Base-by-base conservation (phyloP, 805 yeast species). In the Saccharomycopsis microspora region DNA sequence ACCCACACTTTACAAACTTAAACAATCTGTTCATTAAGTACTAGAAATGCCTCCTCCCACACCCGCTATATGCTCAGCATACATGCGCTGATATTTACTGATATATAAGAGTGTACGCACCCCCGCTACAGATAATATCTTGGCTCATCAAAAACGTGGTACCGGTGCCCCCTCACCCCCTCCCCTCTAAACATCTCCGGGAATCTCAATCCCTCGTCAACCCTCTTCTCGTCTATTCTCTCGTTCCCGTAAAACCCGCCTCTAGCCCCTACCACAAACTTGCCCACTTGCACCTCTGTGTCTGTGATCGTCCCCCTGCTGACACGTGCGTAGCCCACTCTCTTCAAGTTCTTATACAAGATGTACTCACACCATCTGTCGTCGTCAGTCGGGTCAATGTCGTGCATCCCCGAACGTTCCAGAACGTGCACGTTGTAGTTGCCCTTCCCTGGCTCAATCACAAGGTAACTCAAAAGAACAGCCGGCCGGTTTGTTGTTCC, bases 361-460 rank as follows among this genome's bases (percentile, higher is more conserved):
- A 93, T 87, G 66, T 93, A 93, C 67, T 93, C 95, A 67, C 98
- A 93, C 98, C 98, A 93, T 67, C 98, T 78, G 60, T 93, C 98
- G 80, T 89, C 85, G 62, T 90, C 97, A 5, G 82, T 70, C 41
- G 89, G 82, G 63, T 93, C 98, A 54, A 93, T 88, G 63, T 93
- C 98, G 58, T 81, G 78, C 90, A 93, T 86, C 33, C 95, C 85
- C 1, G 90, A 79, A 55, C 69, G 64, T 44, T 82, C 84, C 58
- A 94, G 80, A 19, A 89, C 96, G 64, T 87, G 87, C 1, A 88
- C 88, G 66, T 85, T 82, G 70, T 90, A 90, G 65, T 93, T 90
- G 7, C 97, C 97, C 61, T 81, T 75, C 43, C 76, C 67, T 8
- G 98, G 97, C 35, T 74, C 76, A 1, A 96, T 86, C 11, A 93